Base-by-base conservation (phyloP, 2,329 filamentous ascomycete species). In the Myriosclerotinia duriaeana region DNA sequence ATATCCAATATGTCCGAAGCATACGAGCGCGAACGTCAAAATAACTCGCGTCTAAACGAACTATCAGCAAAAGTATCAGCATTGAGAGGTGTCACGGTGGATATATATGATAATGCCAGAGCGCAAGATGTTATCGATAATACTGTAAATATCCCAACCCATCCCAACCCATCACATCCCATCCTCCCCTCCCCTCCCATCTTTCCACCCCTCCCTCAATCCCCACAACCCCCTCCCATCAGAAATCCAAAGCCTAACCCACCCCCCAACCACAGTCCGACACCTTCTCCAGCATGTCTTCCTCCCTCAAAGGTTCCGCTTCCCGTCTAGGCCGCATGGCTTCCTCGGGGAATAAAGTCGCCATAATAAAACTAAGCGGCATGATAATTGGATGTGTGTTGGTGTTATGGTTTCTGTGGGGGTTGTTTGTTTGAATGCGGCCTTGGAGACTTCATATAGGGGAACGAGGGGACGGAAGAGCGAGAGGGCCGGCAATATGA, bases 91-190 rank as follows among this genome's bases (percentile, higher is more conserved):
- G 92, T 99, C 61, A 99, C 95, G 53, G 87, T 98, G 71, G 93
- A 99, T 81, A 99, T 99, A 76, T 97, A 98, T 84, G 93, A 98
- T 80, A 93, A 95, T 77, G 95, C 95, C 60, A 87, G 92, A 67
- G 87, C 91, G 73, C 94, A 98, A 74, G 87, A 90, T 71, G 86
- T 96, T 70, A 91, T 99, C 72, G 92, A 99, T 79, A 88, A 87
- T 75, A 94, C 91, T 50, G 92, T 96, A 84, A 67, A 87, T 80
- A 5, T 54, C 30, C 52, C 30, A 4, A 20, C 50, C 12, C 44
- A 26, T 26, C 26, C 26, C 26, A 26, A 26, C 26, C 26, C 26
- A 26, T 26, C 26, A 2, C 26, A 26, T 2, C 26, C 26, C 26
- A 22, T 52, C 61, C 62, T 36, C 15, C 22, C 3, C 40, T 64